phyloP scores from a whole-genome alignment of 495 filamentous ascomycete genomes.

The Diplogelasinospora grovesii region DNA sequence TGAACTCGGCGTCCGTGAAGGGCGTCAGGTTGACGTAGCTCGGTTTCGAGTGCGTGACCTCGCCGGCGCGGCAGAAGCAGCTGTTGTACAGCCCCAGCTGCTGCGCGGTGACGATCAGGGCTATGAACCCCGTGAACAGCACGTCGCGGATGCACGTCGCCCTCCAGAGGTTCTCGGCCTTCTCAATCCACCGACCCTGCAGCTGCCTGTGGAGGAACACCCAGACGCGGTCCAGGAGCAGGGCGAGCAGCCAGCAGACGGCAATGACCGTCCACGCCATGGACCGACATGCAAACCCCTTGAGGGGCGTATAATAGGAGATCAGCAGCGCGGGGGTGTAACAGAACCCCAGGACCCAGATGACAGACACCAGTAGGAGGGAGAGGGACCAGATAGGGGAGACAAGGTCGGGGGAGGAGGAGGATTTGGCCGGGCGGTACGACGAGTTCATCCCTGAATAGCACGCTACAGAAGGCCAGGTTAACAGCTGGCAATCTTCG shows the following conservation, averaged over 20 bases:
- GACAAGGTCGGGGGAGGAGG: not conserved
- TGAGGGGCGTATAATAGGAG: conserved; percentile 7
- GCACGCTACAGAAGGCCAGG: conserved; percentile 5
- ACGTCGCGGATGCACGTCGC: conserved; percentile 1
- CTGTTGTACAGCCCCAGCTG: conserved; percentile 10
- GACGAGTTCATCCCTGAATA: conserved; percentile 9
- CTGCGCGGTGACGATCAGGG: conserved; percentile 2
- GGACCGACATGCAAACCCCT: conserved; percentile 7
- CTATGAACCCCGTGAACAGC: not conserved
- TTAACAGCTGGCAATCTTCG: conserved; percentile 3
- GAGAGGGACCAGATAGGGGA: not conserved
- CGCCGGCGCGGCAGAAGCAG: conserved; percentile 8
- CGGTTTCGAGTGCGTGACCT: not conserved
- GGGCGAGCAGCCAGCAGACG: conserved; percentile 1
- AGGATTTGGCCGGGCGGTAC: conserved; percentile 4
- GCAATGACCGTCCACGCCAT: conserved; percentile 8
- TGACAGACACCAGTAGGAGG: conserved; percentile 1
- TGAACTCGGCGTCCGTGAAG: conserved; percentile 5
- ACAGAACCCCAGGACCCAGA: conserved; percentile 1
- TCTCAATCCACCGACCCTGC: not conserved
- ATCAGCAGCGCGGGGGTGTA: conserved; percentile 8
- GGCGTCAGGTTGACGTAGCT: conserved; percentile 12
- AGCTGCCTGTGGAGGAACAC: not conserved
- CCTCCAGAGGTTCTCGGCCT: conserved; percentile 1
- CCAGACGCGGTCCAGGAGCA: not conserved